Percentiles rank a stretch among this genome's conserved stretches.
Conservation (phyloP, 148 eudicot genomes). For the Chenopodium berlandieri region DNA sequence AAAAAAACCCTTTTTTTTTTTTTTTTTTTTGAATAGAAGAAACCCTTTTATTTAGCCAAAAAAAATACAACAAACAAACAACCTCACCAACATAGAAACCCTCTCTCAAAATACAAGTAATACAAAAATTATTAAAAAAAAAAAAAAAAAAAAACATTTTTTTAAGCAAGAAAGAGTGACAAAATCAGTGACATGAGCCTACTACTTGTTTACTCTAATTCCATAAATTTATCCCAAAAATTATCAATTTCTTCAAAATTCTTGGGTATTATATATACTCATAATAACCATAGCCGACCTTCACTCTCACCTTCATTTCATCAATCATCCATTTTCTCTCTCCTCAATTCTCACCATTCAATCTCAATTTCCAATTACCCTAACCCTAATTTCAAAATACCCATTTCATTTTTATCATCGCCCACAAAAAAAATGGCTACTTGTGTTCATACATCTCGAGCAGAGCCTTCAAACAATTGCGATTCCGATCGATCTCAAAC, state of each 20-base stretch:
- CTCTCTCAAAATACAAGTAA: too few species aligned
- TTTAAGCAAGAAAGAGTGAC: conserved; percentile 14
- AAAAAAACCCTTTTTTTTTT: too few species aligned
- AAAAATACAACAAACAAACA: too few species aligned
- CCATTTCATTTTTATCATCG: neutral
- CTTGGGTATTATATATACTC: conserved; percentile 8
- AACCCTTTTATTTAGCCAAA: too few species aligned
- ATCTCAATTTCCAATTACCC: neutral
- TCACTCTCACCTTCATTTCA: neutral
- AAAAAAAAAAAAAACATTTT: too few species aligned
- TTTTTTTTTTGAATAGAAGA: too few species aligned
- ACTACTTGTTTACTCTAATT: conserved; percentile 7
- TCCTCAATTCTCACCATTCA: conserved; percentile 2
- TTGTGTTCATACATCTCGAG: conserved; percentile 45
- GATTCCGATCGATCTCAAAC: conserved; percentile 35
- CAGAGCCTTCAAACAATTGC: conserved; percentile 29
- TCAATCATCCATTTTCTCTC: neutral
- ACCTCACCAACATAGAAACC: too few species aligned
- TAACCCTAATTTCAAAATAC: neutral
- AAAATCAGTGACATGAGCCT: conserved; percentile 35
- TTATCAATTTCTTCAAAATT: neutral
- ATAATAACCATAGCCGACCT: conserved; percentile 11
- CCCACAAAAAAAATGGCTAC: conserved; percentile 38
- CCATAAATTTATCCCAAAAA: conserved; percentile 7
- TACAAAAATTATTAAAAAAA: too few species aligned